Percentiles rank a stretch among this genome's conserved stretches.
These are phyloP conservation scores for Leersia perrieri DNA, from an alignment of 176 grass and related monocot genomes.

Conservation along the genomic window DNA sequence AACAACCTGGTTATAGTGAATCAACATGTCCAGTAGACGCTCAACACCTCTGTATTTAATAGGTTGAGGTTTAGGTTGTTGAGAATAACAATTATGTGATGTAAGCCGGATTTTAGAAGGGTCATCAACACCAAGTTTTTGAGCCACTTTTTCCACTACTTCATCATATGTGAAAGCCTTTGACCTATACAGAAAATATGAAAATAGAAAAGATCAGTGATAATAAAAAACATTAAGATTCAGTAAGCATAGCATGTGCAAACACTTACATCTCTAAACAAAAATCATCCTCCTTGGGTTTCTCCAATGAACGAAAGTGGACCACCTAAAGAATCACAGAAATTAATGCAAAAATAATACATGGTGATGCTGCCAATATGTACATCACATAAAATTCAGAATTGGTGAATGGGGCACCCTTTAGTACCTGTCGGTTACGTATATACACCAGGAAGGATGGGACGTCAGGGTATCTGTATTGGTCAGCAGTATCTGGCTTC, in stretches of 20 bases:
- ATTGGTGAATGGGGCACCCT: background rate
- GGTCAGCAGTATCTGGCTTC: slow-evolving; percentile 52
- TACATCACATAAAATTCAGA: background rate
- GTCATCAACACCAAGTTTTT: slow-evolving; percentile 79
- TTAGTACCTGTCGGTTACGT: slow-evolving; percentile 79
- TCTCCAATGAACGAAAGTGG: slow-evolving; percentile 89
- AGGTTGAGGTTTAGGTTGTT: slow-evolving; percentile 98
- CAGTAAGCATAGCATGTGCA: slow-evolving; percentile 16
- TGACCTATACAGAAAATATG: slow-evolving; percentile 51
- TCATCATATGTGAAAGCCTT: slow-evolving; percentile 91
- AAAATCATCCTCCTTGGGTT: slow-evolving; percentile 95
- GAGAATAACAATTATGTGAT: slow-evolving; percentile 98
- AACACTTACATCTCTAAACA: slow-evolving; percentile 83
- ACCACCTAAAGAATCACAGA: slow-evolving; percentile 72
- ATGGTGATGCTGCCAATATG: background rate
- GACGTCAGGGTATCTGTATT: slow-evolving; percentile 74
- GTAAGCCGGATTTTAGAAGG: slow-evolving; percentile 96
- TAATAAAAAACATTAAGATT: slow-evolving; percentile 4
- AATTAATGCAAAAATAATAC: slow-evolving; percentile 22
- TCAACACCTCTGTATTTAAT: slow-evolving; percentile 92
- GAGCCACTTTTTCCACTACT: slow-evolving; percentile 94
- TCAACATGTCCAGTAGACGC: slow-evolving; percentile 82
- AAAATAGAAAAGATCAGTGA: slow-evolving; percentile 24
- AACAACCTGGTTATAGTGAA: slow-evolving; percentile 95
- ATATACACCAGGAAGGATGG: slow-evolving; percentile 95